Percentiles rank a stretch among this genome's conserved stretches.
Conservation (phyloP, 768 basidiomycete genomes). For the Psilocybe tampanensis region DNA sequence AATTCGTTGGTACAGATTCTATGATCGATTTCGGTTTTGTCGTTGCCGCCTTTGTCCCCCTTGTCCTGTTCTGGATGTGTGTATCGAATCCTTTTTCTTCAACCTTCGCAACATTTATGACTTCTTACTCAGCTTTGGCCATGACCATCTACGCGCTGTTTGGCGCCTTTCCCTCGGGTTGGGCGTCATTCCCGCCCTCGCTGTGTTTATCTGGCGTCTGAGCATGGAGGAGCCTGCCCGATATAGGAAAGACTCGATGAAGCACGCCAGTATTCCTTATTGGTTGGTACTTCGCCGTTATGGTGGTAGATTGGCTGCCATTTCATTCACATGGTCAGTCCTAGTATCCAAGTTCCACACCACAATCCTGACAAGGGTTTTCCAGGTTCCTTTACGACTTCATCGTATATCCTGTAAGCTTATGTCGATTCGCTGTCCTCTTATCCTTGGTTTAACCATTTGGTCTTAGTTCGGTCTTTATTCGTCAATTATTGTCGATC, state of each 20-base stretch:
- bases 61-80: slow-evolving; percentile 89
- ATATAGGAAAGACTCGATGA: slow-evolving; percentile 82
- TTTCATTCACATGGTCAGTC: slow-evolving; percentile 75
- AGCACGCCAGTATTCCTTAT: slow-evolving; percentile 72
- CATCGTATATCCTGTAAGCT: slow-evolving; percentile 70
- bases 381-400: slow-evolving; percentile 78
- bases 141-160: slow-evolving; percentile 79
- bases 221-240: slow-evolving; percentile 79
- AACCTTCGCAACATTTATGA: not conserved
- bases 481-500: slow-evolving; percentile 73
- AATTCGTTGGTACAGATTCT: slow-evolving; percentile 44
- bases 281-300: slow-evolving; percentile 78
- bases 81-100: slow-evolving; percentile 24
- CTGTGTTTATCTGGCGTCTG: slow-evolving; percentile 86
- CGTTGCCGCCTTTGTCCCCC: slow-evolving; percentile 75
- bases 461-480: slow-evolving; percentile 71
- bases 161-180: slow-evolving; percentile 89
- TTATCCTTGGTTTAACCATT: not conserved
- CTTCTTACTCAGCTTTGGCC: slow-evolving; percentile 57
- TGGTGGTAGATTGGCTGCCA: slow-evolving; percentile 70
- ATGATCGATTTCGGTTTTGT: slow-evolving; percentile 92
- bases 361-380: slow-evolving; percentile 1
- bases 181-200: slow-evolving; percentile 77
- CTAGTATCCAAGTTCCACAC: not conserved
- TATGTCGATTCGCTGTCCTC: not conserved